Conservation (phyloP, 225 moss, liverwort and hornwort species). For the Polytrichum commune region DNA sequence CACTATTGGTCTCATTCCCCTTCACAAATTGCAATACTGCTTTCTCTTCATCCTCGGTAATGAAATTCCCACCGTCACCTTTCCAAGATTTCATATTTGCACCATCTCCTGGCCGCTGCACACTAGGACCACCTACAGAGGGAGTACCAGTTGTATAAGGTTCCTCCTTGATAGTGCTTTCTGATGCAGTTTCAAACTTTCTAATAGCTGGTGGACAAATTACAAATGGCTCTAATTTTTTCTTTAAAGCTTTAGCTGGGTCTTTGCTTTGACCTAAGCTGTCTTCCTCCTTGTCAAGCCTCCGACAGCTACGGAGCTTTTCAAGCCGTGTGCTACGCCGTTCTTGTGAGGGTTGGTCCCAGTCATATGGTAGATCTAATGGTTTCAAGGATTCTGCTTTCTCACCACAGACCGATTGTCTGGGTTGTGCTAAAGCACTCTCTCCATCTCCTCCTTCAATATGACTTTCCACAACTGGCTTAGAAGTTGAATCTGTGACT, state of each 20-base stretch:
- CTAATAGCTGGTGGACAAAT: conserved; percentile 24
- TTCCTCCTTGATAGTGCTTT: conserved; percentile 33
- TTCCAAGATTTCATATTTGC: conserved; percentile 14
- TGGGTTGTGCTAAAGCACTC: conserved; percentile 29
- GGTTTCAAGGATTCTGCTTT: conserved; percentile 40
- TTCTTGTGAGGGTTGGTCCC: conserved; percentile 69
- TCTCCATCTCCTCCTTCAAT: conserved; percentile 47
- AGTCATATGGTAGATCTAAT: conserved; percentile 43
- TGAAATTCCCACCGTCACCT: conserved; percentile 29
- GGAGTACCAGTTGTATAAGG: conserved; percentile 27
- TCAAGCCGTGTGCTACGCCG: conserved; percentile 79
- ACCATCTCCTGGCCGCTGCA: conserved; percentile 10
- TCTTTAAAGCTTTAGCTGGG: conserved; percentile 65
- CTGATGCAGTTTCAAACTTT: conserved; percentile 19
- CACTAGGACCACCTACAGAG: conserved; percentile 13
- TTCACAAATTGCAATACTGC: conserved; percentile 73
- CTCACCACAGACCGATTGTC: conserved; percentile 34
- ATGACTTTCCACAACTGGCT: conserved; percentile 18
- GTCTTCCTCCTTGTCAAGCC: conserved; percentile 75
- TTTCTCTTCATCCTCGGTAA: conserved; percentile 54
- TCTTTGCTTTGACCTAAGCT: conserved; percentile 61
- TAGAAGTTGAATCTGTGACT: conserved; percentile 26
- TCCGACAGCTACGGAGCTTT: conserved; percentile 74
- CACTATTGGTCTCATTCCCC: conserved; percentile 67
- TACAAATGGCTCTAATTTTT: conserved; percentile 68